Base-by-base conservation (phyloP, 2,329 filamentous ascomycete species). In the Didymella arachidicola region DNA sequence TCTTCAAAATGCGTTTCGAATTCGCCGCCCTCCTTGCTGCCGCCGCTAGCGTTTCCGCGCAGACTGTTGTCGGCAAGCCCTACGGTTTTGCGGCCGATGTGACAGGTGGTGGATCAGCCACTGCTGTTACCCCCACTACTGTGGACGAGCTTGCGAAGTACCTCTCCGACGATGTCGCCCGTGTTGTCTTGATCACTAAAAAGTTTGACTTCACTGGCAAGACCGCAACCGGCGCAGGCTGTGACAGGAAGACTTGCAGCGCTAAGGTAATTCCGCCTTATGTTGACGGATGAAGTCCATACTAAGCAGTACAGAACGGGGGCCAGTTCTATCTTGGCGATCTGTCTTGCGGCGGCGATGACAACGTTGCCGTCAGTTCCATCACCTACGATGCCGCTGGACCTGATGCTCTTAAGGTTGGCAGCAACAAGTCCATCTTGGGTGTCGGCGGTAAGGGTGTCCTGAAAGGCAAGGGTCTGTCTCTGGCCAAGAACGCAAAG, bases 381-480 rank as follows among this genome's bases (percentile, higher is more conserved):
- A 68, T 71, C 55, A 74, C 59, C 6, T 78, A 78, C 60, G 75
- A 77, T 60, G 67, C 71, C 38, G 75, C 73, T 29, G 71, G 73
- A 27, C 45, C 62, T 6, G 44, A 61, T 3, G 58, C 69, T 16
- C 73, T 78, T 53, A 62, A 64, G 3, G 77, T 81, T 5, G 73
- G 65, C 16, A 77, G 73, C 51, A 75, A 81, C 65, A 81, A 81
- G 67, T 75, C 73, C 2, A 73, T 81, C 39, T 59, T 81, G 26
- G 79, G 79, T 16, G 61, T 66, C 18, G 78, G 78, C 2, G 74
- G 69, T 29, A 75, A 72, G 46, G 79, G 75, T 39, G 68, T 79
- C 2, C 72, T 81, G 49, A 76, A 74, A 25, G 79, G 79, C 47
- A 81, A 79, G 60, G 79, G 79, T 8, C 68, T 81, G 5, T 69